These are phyloP conservation scores for Noccaea caerulescens DNA, from an alignment of 345 rosid genomes.

Conservation along the genomic window DNA sequence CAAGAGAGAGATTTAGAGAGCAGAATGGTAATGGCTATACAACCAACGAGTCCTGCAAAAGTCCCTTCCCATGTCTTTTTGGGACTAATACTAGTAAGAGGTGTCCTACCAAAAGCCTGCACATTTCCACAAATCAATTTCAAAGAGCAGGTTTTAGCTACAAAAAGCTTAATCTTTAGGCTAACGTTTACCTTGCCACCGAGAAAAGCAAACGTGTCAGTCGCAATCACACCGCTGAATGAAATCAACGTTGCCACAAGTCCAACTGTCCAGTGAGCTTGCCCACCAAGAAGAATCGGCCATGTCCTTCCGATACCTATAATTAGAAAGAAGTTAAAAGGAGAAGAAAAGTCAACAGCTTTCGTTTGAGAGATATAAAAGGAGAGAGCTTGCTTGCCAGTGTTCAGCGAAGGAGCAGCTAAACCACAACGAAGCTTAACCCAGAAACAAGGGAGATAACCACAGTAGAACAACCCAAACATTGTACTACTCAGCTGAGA, in stretches of 20 bases:
- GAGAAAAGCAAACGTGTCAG: constrained; percentile 88
- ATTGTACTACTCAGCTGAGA: constrained; percentile 87
- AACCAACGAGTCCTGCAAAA: constrained; percentile 77
- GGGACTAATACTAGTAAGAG: constrained; percentile 80
- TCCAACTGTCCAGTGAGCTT: constrained; percentile 95
- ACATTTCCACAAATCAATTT: constrained; percentile 5
- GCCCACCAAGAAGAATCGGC: constrained; percentile 88
- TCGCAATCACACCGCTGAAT: constrained; percentile 79
- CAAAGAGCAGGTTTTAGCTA: background rate
- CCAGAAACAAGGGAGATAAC: constrained; percentile 97
- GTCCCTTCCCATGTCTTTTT: constrained; percentile 99
- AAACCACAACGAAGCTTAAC: constrained; percentile 87
- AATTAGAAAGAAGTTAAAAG: constrained; percentile 27
- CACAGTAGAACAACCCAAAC: constrained; percentile 90
- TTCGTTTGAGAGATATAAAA: background rate
- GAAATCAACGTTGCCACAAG: constrained; percentile 88
- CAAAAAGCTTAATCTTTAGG: constrained; percentile 5
- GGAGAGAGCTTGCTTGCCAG: constrained; percentile 56
- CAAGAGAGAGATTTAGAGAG: constrained; percentile 69
- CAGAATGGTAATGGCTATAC: constrained; percentile 62
- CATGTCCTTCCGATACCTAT: constrained; percentile 63
- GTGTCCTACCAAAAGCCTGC: constrained; percentile 89
- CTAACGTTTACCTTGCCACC: constrained; percentile 76
- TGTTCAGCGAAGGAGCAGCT: constrained; percentile 79
- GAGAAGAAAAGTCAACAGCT: constrained; percentile 13